Base-by-base conservation (phyloP, 176 grass and related monocot genomes). In the Oryza coarctata region DNA sequence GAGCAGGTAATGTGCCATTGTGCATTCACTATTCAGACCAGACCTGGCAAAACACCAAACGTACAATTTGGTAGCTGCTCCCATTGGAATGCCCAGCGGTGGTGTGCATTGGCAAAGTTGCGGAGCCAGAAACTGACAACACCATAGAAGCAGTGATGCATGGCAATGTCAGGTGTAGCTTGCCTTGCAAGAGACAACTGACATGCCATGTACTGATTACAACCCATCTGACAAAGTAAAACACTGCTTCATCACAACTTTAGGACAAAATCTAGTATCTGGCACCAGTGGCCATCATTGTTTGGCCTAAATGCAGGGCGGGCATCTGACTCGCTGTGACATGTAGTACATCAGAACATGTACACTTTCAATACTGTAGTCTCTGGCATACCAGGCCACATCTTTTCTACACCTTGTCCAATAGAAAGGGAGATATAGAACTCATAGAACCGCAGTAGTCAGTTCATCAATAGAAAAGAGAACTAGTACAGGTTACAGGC, bases 171-270 rank as follows among this genome's bases (percentile, higher is more conserved):
- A 75, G 40, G 26, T 78, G 18, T 64, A 73, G 22, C 88, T 86
- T 90, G 84, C 36, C 83, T 90, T 86, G 88, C 88, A 90, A 86
- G 88, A 86, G 83, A 90, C 83, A 86, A 66, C 63, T 76, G 47
- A 55, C 83, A 78, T 74, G 83, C 41, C 82, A 76, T 35, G 71
- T 25, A 75, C n/a, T 41, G 73, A 68, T 73, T 15, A 70, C 61
- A 49, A 40, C 40, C 68, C 36, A n/a, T 12, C 88, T 86, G 83
- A 73, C 80, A 90, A 62, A 39, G 9, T 41, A 86, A 68, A 52
- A 73, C 65, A 65, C 79, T 44, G 20, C 72, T 72, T 43, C 49
- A 27, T 78, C 79, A 83, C 88, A 82, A 74, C 83, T 78, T 74
- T 23, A n/a, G 68, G 88, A 75, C 61, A 83, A 90, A 83, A 74